Evolutionary conservation across 305 asterid species (phyloP).

Genomic region (Fraxinus ornus): DNA sequence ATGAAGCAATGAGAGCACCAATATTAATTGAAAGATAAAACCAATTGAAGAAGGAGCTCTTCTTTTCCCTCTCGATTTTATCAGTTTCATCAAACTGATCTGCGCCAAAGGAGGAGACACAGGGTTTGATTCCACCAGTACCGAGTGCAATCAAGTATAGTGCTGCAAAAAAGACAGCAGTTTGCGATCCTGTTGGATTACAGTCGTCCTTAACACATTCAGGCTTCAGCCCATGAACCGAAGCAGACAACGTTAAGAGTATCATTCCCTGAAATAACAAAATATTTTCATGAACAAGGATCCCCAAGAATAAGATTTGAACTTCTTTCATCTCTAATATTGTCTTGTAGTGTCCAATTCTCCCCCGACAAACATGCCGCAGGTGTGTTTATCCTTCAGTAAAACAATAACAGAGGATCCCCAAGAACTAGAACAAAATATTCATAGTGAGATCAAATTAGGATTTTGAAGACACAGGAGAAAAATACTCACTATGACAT

Average conservation of each 20-base stretch:
- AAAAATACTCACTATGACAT: constrained; percentile 42
- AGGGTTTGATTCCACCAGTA: constrained; percentile 56
- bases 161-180: constrained; percentile 31
- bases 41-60: constrained; percentile 45
- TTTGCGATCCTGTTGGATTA: constrained; percentile 38
- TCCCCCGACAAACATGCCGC: not conserved
- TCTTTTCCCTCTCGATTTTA: constrained; percentile 35
- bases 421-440: not conserved
- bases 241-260: constrained; percentile 52
- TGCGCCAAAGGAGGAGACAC: constrained; percentile 55
- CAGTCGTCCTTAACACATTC: constrained; percentile 30
- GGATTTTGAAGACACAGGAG: not conserved
- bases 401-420: not conserved
- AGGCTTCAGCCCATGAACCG: constrained; percentile 47
- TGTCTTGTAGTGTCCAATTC: not conserved
- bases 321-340: not conserved
- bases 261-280: constrained; percentile 47
- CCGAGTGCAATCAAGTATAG: constrained; percentile 51
- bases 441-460: not conserved
- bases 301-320: not conserved
- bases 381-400: not conserved
- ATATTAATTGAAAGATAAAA: constrained; percentile 40
- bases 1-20: constrained; percentile 39
- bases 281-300: not conserved
- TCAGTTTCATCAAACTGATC: constrained; percentile 50